These are phyloP conservation scores for Yamadazyma epiphylla DNA, from an alignment of 1,139 yeast genomes.

Conservation along the genomic window DNA sequence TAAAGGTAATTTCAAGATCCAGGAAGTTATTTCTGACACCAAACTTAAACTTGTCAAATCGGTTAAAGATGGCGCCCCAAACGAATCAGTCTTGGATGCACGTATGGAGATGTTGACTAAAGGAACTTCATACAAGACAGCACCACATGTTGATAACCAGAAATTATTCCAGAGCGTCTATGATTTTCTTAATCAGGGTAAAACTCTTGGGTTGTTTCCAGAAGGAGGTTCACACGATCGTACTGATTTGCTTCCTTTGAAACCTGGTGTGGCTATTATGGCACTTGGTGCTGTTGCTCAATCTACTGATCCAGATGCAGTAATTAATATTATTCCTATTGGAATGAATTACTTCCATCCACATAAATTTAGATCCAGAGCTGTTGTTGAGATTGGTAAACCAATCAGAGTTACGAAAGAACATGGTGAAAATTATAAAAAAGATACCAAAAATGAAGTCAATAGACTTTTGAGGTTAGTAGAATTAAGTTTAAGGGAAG, in stretches of 20 bases:
- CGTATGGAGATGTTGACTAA: slow-evolving; percentile 34
- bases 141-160: slow-evolving; percentile 63
- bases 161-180: slow-evolving; percentile 60
- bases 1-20: slow-evolving; percentile 57
- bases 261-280: slow-evolving; percentile 98
- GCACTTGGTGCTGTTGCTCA: slow-evolving; percentile 80
- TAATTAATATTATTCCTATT: slow-evolving; percentile 86
- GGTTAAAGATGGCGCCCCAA: slow-evolving; percentile 23
- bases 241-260: slow-evolving; percentile 82
- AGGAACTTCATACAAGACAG: slow-evolving; percentile 54
- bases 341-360: slow-evolving; percentile 98
- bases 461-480: slow-evolving; percentile 65
- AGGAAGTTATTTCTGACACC: slow-evolving; percentile 49
- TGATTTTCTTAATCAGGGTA: slow-evolving; percentile 52
- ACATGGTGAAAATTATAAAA: slow-evolving; percentile 60
- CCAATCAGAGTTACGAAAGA: slow-evolving; percentile 71
- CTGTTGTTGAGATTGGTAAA: slow-evolving; percentile 90
- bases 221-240: slow-evolving; percentile 91
- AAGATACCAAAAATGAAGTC: slow-evolving; percentile 65
- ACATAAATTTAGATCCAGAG: slow-evolving; percentile 89
- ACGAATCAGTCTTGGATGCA: slow-evolving; percentile 17
- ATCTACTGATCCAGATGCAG: slow-evolving; percentile 64
- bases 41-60: slow-evolving; percentile 45
- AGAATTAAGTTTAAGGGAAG: slow-evolving; percentile 76
- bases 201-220: slow-evolving; percentile 67